Evolutionary conservation across 208 protist species (phyloP).

Genomic region (Trypanosoma cruzi): DNA sequence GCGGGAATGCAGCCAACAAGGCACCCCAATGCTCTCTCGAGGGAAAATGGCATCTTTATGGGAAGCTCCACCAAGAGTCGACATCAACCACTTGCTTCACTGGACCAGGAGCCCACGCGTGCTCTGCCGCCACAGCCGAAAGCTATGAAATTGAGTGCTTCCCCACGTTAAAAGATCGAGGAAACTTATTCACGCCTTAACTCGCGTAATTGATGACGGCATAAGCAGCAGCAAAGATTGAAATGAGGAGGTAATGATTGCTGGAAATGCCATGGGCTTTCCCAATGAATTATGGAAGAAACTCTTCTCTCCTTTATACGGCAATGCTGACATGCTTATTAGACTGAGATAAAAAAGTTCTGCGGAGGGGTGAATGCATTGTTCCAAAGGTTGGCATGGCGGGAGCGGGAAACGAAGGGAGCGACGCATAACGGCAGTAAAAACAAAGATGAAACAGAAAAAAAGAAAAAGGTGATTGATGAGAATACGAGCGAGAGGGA

Average conservation of each 20-base stretch:
- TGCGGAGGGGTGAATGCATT: no score
- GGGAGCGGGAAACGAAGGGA: not conserved
- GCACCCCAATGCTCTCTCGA: not conserved
- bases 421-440: not conserved
- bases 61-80: not conserved
- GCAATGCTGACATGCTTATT: no score
- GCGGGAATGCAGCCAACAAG: not conserved
- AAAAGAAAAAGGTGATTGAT: not conserved
- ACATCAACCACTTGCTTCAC: not conserved
- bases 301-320: no score
- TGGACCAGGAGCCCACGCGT: not conserved
- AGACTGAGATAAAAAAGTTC: no score
- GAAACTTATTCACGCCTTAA: not conserved
- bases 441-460: not conserved
- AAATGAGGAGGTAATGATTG: not conserved
- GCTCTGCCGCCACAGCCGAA: not conserved
- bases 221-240: not conserved
- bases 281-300: no score
- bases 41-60: not conserved
- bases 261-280: no score
- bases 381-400: not conserved
- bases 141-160: slow-evolving; percentile 20
- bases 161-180: slow-evolving; percentile 18
- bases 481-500: not conserved
- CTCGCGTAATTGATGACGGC: not conserved